These are phyloP conservation scores for Umbilicaria muhlenbergii DNA, from an alignment of 495 filamentous ascomycete genomes.

Conservation along the genomic window DNA sequence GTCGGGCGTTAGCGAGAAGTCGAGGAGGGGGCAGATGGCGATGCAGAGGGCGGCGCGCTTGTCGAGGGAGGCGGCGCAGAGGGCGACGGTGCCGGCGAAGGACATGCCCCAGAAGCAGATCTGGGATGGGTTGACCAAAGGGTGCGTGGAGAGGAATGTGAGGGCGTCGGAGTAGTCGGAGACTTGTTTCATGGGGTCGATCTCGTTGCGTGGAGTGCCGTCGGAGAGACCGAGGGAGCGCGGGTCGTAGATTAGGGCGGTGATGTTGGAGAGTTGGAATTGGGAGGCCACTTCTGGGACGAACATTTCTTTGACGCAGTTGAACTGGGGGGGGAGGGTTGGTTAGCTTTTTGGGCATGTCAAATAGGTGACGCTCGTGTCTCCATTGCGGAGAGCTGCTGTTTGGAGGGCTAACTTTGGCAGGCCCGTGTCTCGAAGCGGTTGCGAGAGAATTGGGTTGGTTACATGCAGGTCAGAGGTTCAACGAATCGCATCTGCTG, in stretches of 20 bases:
- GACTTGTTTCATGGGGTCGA: slow-evolving; percentile 20
- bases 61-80: slow-evolving; percentile 18
- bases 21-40: no score
- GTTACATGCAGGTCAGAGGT: no score
- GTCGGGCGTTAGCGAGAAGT: no score
- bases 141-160: slow-evolving; percentile 15
- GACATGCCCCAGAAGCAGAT: slow-evolving; percentile 29
- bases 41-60: no score
- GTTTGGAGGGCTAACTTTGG: no score
- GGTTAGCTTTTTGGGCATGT: no score
- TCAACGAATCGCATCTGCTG: no score
- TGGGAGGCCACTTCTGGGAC: slow-evolving; percentile 17
- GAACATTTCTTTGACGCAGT: slow-evolving; percentile 26
- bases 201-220: slow-evolving; percentile 25
- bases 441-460: no score
- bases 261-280: slow-evolving; percentile 22
- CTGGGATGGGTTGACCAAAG: slow-evolving; percentile 15
- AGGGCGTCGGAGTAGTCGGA: slow-evolving; percentile 25
- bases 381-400: no score
- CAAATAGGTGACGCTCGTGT: no score
- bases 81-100: slow-evolving; percentile 13
- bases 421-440: no score
- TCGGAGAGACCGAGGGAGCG: slow-evolving; percentile 22
- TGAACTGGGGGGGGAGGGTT: slow-evolving; percentile 22
- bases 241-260: slow-evolving; percentile 26